Conservation (phyloP, 2,329 filamentous ascomycete genomes). For the Elsinoe fawcettii region DNA sequence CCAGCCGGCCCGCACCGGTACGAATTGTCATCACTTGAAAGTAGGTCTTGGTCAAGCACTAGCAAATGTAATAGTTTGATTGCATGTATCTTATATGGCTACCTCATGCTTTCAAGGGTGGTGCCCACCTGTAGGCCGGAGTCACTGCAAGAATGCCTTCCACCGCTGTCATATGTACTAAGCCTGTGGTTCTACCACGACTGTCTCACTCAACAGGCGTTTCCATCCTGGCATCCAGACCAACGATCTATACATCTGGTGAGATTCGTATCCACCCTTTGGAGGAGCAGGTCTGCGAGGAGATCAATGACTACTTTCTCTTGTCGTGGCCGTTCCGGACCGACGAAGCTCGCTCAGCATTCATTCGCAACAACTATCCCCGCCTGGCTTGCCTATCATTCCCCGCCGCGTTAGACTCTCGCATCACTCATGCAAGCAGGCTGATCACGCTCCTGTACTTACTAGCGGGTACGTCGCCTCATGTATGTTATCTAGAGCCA, state of each 20-base stretch:
- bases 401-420: background rate
- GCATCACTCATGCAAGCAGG: background rate
- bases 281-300: background rate
- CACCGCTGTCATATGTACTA: no score
- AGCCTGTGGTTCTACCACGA: no score
- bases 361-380: background rate
- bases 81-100: no score
- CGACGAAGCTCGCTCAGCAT: background rate
- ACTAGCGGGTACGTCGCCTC: background rate
- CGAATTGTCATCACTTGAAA: no score
- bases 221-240: background rate
- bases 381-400: background rate
- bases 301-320: background rate
- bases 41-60: no score
- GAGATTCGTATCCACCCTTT: background rate
- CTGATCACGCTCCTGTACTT: background rate
- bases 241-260: background rate
- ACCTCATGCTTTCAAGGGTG: no score
- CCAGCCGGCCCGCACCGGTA: no score
- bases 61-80: no score
- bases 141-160: no score
- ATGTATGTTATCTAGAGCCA: no score
- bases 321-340: background rate
- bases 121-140: no score
- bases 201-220: background rate